Percentiles rank a stretch among this genome's conserved stretches.
Conservation (phyloP, 495 filamentous ascomycete genomes). For the Symbiotaphrina buchneri region DNA sequence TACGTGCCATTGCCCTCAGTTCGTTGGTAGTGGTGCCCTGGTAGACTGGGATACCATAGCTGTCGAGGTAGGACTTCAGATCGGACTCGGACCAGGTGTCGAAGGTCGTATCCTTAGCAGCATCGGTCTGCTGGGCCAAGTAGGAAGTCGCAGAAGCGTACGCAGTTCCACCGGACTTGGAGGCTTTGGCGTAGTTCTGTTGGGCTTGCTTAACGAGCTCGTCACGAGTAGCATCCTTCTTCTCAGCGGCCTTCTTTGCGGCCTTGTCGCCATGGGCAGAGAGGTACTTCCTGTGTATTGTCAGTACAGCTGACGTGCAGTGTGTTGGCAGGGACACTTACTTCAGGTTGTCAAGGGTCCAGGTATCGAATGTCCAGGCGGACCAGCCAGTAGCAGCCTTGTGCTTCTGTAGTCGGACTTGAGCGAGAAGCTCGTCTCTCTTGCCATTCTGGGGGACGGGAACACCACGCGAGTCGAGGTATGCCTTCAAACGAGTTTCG, state of each 20-base stretch:
- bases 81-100: constrained; percentile 55
- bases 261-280: constrained; percentile 29
- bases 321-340: constrained; percentile 12
- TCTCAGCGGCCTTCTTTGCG: constrained; percentile 43
- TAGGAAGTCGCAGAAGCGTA: constrained; percentile 60
- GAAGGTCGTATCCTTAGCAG: constrained; percentile 46
- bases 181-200: constrained; percentile 45
- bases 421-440: constrained; percentile 57
- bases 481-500: constrained; percentile 56
- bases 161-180: constrained; percentile 36
- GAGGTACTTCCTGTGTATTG: constrained; percentile 35
- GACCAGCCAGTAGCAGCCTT: constrained; percentile 48
- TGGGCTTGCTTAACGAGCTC: constrained; percentile 52
- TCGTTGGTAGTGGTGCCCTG: constrained; percentile 22
- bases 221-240: constrained; percentile 42
- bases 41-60: constrained; percentile 5
- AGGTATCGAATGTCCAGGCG: constrained; percentile 73
- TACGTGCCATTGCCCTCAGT: constrained; percentile 43
- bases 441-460: constrained; percentile 58
- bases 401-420: constrained; percentile 49
- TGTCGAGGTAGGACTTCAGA: constrained; percentile 6
- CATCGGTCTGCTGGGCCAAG: constrained; percentile 40
- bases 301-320: constrained; percentile 8
- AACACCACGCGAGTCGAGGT: constrained; percentile 37
- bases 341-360: constrained; percentile 55